Conservation (phyloP, 768 basidiomycete genomes). For the Lyophyllum semitale region DNA sequence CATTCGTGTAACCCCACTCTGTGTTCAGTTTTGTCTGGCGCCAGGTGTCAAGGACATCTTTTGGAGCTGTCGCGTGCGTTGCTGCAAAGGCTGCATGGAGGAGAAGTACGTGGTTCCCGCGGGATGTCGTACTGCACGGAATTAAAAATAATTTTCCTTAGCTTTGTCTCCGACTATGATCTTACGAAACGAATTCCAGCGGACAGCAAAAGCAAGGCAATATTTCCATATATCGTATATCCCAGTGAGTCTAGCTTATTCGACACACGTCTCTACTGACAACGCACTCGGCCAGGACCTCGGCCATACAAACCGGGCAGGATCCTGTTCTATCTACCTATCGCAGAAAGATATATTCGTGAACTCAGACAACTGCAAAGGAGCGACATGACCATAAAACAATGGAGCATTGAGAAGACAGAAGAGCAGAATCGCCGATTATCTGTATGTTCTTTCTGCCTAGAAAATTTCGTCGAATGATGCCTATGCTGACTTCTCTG, state of each 20-base stretch:
- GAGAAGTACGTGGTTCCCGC: conserved; percentile 12
- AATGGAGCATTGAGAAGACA: conserved; percentile 29
- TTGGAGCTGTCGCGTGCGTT: conserved; percentile 25
- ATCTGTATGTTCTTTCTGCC: conserved; percentile 19
- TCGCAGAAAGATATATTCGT: conserved; percentile 23
- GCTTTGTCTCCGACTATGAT: conserved; percentile 19
- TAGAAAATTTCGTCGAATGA: too few species aligned
- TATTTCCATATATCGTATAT: conserved; percentile 31
- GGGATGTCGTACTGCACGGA: not conserved
- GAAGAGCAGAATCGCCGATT: conserved; percentile 24
- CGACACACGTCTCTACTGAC: not conserved
- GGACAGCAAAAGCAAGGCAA: conserved; percentile 25
- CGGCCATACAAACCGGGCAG: conserved; percentile 19
- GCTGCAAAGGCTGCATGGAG: conserved; percentile 24
- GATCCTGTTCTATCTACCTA: conserved; percentile 28
- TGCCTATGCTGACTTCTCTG: not conserved
- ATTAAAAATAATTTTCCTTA: not conserved
- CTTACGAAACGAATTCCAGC: conserved; percentile 23
- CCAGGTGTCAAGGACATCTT: conserved; percentile 20
- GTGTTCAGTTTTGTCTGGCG: conserved; percentile 21
- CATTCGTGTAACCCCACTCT: not conserved
- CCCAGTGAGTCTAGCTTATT: conserved; percentile 20
- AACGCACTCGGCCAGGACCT: conserved; percentile 16
- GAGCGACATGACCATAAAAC: conserved; percentile 15
- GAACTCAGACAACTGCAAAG: conserved; percentile 25